Evolutionary conservation across 2,329 filamentous ascomycete genomes (phyloP).

Genomic region (Colletotrichum sp.): DNA sequence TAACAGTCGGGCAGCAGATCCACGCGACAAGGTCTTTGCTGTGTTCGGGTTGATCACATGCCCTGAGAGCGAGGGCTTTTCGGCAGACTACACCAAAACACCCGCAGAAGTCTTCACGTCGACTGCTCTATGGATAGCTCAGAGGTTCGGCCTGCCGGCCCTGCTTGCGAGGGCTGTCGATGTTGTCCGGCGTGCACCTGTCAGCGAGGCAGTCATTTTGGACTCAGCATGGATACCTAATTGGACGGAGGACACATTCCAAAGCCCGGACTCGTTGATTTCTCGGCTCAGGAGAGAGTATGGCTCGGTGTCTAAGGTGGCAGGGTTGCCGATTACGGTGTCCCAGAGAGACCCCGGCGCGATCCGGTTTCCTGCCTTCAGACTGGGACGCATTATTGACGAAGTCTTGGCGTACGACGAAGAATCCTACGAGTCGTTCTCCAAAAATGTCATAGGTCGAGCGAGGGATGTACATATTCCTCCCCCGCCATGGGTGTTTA

Average conservation of each 20-base stretch:
- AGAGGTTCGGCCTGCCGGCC: not conserved
- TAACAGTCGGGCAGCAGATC: slow-evolving; percentile 21
- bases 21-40: slow-evolving; percentile 30
- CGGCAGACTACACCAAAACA: slow-evolving; percentile 23
- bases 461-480: not conserved
- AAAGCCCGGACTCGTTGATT: not conserved
- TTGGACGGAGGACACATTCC: not conserved
- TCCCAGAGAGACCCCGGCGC: not conserved
- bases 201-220: not conserved
- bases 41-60: slow-evolving; percentile 27
- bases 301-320: not conserved
- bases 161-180: not conserved
- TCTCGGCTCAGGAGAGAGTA: not conserved
- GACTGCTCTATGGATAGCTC: not conserved
- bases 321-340: not conserved
- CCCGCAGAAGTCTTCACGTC: not conserved
- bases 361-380: not conserved
- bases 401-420: fast-evolving
- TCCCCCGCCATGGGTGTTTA: not conserved
- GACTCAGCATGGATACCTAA: not conserved
- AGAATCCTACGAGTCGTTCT: not conserved
- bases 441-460: not conserved
- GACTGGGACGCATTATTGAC: not conserved
- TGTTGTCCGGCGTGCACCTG: not conserved
- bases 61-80: not conserved